These are phyloP conservation scores for Cyclotella cryptica DNA, from an alignment of 108 stramenopile genomes.

Conservation along the genomic window DNA sequence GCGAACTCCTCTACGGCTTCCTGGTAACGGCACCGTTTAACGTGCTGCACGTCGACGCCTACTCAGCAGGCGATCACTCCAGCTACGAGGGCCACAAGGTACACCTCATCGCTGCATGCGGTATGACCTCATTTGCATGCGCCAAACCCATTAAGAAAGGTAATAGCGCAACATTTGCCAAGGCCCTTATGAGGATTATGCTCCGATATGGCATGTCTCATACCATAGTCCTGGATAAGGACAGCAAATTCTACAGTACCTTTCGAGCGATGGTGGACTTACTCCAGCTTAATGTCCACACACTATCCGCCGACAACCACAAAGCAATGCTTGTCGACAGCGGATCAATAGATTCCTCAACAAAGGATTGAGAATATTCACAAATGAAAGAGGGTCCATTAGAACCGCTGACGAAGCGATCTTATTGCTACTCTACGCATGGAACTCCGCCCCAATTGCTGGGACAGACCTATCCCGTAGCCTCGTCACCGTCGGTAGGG, in stretches of 20 bases:
- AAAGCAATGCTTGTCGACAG: constrained; percentile 38
- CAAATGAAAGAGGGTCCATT: constrained; percentile 4
- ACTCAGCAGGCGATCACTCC: constrained; percentile 17
- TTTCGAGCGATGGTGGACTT: constrained; percentile 6
- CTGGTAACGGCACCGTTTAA: constrained; percentile 8
- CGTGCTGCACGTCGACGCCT: constrained; percentile 21
- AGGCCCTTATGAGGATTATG: constrained; percentile 23
- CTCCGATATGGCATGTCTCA: constrained; percentile 8
- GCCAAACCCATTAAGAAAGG: constrained; percentile 5
- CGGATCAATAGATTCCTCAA: constrained; percentile 33
- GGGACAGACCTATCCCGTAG: constrained; percentile 30
- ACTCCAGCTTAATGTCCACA: constrained; percentile 18
- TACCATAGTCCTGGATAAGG: too few relatives aligned
- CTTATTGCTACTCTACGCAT: constrained; percentile 22
- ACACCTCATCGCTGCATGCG: constrained; percentile 5
- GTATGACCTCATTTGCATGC: constrained; percentile 18
- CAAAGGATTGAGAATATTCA: constrained; percentile 13
- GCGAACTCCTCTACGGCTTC: background rate
- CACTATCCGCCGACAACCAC: constrained; percentile 30
- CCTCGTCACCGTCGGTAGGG: constrained; percentile 28
- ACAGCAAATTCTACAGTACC: constrained; percentile 20
- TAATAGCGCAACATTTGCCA: background rate
- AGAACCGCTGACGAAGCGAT: background rate
- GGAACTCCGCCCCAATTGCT: constrained; percentile 32
- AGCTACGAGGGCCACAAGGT: background rate